Percentiles rank a stretch among this genome's conserved stretches.
Conservation (phyloP, 2,329 filamentous ascomycete genomes). For the Leptosphaerulina australis region DNA sequence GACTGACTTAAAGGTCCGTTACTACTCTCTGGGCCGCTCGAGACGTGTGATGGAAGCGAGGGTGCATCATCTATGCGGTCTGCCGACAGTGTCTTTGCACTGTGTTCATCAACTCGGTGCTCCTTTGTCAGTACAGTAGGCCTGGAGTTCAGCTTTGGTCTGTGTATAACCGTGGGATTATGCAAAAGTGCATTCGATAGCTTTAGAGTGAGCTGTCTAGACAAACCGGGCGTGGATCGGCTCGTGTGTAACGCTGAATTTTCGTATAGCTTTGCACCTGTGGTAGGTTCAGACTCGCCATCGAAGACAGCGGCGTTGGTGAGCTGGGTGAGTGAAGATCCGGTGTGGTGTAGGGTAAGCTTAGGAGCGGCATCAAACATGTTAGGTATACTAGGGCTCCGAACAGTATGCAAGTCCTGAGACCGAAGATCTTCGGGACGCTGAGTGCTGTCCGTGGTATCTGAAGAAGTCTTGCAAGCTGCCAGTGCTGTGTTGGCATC, state of each 20-base stretch:
- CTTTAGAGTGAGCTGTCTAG: constrained; percentile 33
- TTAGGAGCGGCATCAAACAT: constrained; percentile 17
- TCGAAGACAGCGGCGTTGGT: constrained; percentile 40
- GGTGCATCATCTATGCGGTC: constrained; percentile 18
- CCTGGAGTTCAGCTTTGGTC: constrained; percentile 36
- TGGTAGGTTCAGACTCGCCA: constrained; percentile 43
- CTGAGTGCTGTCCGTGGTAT: constrained; percentile 23
- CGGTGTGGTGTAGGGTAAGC: constrained; percentile 19
- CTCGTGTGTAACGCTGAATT: constrained; percentile 29
- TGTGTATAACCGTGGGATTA: constrained; percentile 42
- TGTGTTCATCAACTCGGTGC: constrained; percentile 6
- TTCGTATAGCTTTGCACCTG: constrained; percentile 17
- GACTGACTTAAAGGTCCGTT: constrained; percentile 37
- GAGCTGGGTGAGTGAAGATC: constrained; percentile 32
- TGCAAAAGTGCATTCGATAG: constrained; percentile 36
- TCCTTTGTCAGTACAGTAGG: constrained; percentile 32
- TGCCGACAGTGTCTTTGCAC: background rate
- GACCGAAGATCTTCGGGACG: constrained; percentile 9
- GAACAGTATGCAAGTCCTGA: constrained; percentile 12
- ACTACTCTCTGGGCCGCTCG: constrained; percentile 39
- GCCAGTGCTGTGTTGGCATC: constrained; percentile 1
- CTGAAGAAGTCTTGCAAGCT: constrained; percentile 12
- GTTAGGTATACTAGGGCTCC: constrained; percentile 24
- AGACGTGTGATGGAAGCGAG: constrained; percentile 34
- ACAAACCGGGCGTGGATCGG: constrained; percentile 40